Evolutionary conservation across 495 filamentous ascomycete genomes (phyloP), one percentile per base, ranked within the genome.

Genomic region (Aspergillus mulundensis): DNA sequence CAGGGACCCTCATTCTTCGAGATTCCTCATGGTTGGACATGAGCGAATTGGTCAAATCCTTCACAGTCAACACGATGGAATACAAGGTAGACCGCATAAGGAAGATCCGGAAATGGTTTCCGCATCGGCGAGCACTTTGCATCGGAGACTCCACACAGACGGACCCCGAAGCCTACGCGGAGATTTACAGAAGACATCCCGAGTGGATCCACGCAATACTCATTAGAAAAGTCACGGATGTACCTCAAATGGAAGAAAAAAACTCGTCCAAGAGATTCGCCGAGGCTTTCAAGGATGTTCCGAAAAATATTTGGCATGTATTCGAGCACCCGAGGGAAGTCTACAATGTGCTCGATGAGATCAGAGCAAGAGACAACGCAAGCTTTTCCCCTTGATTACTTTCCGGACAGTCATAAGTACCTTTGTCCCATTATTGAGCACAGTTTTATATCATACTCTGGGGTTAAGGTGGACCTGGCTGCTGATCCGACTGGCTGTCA

Each of bases 141-240:
- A 82, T 97, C 57, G 93, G 93, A 0, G 93, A 97, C 66, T 90
- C 86, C 34, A 97, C 93, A 11, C 93, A 97, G 70, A 85, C 79
- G 23, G 93, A 97, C 64, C 92, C 93, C 0, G 93, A 97, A 69
- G 83, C 89, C 0, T 97, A 97, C 64, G 93, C 85, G 25, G 82
- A 88, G 65, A 81, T 84, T 70, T 91, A 81, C 69, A 72, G 68
- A 60, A 69, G 65, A 57, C 78, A 85, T 61, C 84, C 84, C 0
- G 81, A 77, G 2, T 96, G 90, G 88, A 81, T 96, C 42, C 81
- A 83, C 60, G 76, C 84, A 14, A 91, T 97, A 39, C 84, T 84
- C 58, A 96, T 97, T 56, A 80, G 93, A 10, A 90, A 87, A 59
- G 92, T 96, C 15, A 83, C 76, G 32, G 87, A 91, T 63, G 86